Conservation (phyloP, 805 yeast species). For the Zygosaccharomyces siamensis region DNA sequence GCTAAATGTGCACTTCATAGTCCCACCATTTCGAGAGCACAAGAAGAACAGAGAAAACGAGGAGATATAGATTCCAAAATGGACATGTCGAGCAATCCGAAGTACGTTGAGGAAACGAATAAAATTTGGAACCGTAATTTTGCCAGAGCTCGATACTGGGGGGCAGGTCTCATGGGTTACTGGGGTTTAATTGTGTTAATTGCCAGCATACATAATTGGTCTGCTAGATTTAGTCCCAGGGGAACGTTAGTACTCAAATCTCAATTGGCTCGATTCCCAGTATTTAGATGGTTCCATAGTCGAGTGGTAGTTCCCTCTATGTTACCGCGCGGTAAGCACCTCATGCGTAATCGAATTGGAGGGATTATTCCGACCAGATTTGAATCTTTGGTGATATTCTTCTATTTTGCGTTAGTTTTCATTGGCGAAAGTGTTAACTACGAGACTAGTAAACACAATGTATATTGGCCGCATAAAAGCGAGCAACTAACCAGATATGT, state of each 20-base stretch:
- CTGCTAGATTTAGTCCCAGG: conserved; percentile 37
- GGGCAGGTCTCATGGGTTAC: conserved; percentile 43
- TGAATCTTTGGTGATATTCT: conserved; percentile 13
- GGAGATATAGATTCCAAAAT: neutral
- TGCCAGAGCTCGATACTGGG: conserved; percentile 40
- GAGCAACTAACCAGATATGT: conserved; percentile 24
- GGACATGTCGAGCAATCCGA: neutral
- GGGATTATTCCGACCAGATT: conserved; percentile 17
- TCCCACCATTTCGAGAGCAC: too few relatives aligned
- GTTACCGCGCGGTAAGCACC: conserved; percentile 6
- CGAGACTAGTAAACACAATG: conserved; percentile 5
- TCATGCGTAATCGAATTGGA: conserved; percentile 1
- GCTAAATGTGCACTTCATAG: too few relatives aligned
- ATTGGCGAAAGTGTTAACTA: conserved; percentile 13
- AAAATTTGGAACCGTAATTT: conserved; percentile 32
- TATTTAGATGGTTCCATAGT: conserved; percentile 8
- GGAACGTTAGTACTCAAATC: conserved; percentile 32
- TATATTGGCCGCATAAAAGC: conserved; percentile 6
- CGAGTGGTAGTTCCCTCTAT: conserved; percentile 13
- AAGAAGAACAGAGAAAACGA: too few relatives aligned
- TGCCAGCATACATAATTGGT: conserved; percentile 41
- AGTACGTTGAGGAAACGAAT: neutral
- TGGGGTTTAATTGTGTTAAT: conserved; percentile 44
- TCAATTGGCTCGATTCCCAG: conserved; percentile 4
- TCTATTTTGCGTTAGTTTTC: conserved; percentile 10